phyloP scores from a whole-genome alignment of 257 asterid species.

The Solanum microdontum region DNA sequence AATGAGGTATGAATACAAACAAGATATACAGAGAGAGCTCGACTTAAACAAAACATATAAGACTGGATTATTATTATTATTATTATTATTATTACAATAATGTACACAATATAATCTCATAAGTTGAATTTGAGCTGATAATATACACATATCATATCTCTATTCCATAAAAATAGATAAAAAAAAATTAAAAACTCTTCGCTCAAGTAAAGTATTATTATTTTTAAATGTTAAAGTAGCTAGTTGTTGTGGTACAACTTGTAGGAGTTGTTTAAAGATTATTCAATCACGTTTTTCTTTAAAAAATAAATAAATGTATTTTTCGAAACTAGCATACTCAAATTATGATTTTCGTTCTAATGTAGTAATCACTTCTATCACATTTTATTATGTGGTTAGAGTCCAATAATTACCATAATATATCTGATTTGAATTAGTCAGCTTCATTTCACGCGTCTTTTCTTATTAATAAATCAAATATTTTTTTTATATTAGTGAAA shows the following conservation, averaged over 20 bases:
- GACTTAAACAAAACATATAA: not conserved
- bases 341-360: not conserved
- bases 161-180: not conserved
- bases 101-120: not conserved
- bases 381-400: not conserved
- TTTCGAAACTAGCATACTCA: not conserved
- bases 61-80: too few relatives aligned
- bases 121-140: not conserved
- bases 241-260: not conserved
- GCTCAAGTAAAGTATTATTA: not conserved
- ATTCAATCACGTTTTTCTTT: not conserved
- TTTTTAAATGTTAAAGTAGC: not conserved
- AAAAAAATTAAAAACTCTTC: not conserved
- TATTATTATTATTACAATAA: not conserved
- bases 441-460: not conserved
- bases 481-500: too few relatives aligned
- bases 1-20: not conserved
- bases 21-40: not conserved
- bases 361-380: not conserved
- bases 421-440: not conserved
- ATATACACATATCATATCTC: not conserved
- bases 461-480: too few relatives aligned
- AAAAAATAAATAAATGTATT: not conserved
- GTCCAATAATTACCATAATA: not conserved
- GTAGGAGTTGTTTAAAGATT: not conserved